Evolutionary conservation across 2,329 filamentous ascomycete species (phyloP), one percentile per base, ranked within the genome.

Genomic region (Paracamarosporium sp.): DNA sequence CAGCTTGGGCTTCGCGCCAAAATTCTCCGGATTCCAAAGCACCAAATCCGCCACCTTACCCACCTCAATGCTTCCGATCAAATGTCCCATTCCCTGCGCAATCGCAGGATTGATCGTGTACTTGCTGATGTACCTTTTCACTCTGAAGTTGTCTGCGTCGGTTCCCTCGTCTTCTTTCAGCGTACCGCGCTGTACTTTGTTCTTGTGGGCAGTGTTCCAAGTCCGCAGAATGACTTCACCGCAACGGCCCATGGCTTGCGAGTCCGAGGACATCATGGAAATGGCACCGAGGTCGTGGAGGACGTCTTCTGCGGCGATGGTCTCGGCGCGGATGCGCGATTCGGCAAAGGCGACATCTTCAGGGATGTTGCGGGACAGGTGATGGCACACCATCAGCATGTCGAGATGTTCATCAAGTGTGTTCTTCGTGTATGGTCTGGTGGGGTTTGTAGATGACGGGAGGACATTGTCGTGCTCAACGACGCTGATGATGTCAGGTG

Each of bases 381-480:
- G 94, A 77, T 98, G 94, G 81, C 94, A 98, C 35, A 97, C 92
- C 94, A 97, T 97, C 45, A 97, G 82, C 94, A 98, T 98, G 80
- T 98, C 94, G 13, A 97, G 86, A 78, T 98, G 94, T 78, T 98
- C 94, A 72, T 97, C 94, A 0, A 98, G 85, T 0, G 94, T 98
- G 80, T 98, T 97, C 64, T 85, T 83, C 1, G 94, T 98, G 77
- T 88, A 97, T 0, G 94, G 94, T 2, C 93, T 84, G 1, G 94
- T 98, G 0, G 94, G 94, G 75, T 97, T 98, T 0, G 94, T 98
- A 45, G 90, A 94, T 5, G 89, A 92, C 0, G 94, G 94, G 0
- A 98, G 85, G 2, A 98, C 93, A 72, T 98, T 95, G 46, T 86
- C 79, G 69, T 93, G 89, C 76, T 96, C 92, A 11, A 97, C 94